phyloP scores from a whole-genome alignment of 768 basidiomycete species.

The Rhodosporidiobolus odoratus region DNA sequence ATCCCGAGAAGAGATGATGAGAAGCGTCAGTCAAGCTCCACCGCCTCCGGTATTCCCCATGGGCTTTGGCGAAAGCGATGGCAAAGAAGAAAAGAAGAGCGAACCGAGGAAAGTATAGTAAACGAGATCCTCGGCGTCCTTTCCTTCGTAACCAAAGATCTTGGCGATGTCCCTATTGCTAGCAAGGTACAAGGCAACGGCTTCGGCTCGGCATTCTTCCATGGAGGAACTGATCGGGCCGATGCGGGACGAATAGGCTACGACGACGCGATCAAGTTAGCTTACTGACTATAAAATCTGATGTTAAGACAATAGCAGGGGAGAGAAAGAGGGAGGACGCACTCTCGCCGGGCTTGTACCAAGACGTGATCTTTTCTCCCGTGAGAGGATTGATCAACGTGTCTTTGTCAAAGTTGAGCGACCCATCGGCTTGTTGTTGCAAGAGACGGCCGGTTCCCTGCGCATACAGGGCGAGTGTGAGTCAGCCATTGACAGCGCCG shows the following conservation, averaged over 20 bases:
- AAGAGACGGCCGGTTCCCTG: conserved; percentile 69
- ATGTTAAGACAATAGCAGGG: background rate
- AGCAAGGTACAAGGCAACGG: conserved; percentile 73
- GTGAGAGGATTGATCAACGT: conserved; percentile 46
- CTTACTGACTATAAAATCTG: background rate
- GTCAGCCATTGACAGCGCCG: no score
- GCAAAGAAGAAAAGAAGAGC: background rate
- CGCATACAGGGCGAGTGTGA: no score
- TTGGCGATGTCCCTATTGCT: conserved; percentile 69
- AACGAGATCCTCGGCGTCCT: conserved; percentile 64
- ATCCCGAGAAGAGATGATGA: conserved; percentile 47
- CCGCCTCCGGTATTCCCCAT: no score
- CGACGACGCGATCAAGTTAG: no score
- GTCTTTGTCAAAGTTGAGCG: conserved; percentile 72
- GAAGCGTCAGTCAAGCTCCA: no score
- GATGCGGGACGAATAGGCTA: conserved; percentile 69
- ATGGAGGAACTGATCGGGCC: conserved; percentile 84
- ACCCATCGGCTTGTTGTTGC: conserved; percentile 67
- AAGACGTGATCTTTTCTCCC: conserved; percentile 52
- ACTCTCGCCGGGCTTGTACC: conserved; percentile 78
- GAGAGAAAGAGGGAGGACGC: no score
- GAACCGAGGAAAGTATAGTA: conserved; percentile 56
- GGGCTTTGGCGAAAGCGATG: background rate
- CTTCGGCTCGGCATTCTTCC: conserved; percentile 90
- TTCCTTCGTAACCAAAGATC: conserved; percentile 72